A percentile compares a stretch with the other conserved stretches of the same genome.
These are phyloP conservation scores for Clausena lansium DNA, from an alignment of 345 rosid species.

Conservation along the genomic window DNA sequence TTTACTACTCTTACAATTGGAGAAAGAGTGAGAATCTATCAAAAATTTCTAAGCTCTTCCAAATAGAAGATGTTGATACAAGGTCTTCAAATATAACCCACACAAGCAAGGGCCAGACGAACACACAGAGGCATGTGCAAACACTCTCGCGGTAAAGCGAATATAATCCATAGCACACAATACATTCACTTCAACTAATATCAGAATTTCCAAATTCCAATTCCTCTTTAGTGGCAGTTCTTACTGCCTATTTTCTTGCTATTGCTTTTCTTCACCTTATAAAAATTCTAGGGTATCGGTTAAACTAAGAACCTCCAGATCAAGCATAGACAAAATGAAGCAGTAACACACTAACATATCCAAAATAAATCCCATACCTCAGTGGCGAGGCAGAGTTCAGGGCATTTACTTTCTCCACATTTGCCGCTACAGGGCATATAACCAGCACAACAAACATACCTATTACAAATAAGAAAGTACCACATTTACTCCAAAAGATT, in stretches of 20 bases:
- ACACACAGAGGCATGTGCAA: background rate
- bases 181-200: background rate
- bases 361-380: constrained; percentile 46
- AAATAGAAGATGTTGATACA: background rate
- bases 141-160: background rate
- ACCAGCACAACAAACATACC: constrained; percentile 98
- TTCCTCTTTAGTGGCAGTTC: background rate
- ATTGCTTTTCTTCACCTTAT: background rate
- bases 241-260: background rate
- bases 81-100: background rate
- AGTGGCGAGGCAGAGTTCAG: constrained; percentile 75
- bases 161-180: background rate
- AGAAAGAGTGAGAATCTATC: background rate
- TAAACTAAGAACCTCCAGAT: background rate
- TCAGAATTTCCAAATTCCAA: background rate
- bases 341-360: background rate
- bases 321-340: background rate
- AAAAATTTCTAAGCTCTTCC: background rate
- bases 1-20: background rate
- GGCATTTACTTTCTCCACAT: constrained; percentile 78
- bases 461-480: constrained; percentile 22
- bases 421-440: constrained; percentile 96
- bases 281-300: background rate
- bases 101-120: background rate
- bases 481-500: constrained; percentile 1